phyloP scores from a whole-genome alignment of 768 basidiomycete genomes.

The Tylopilus cervinicoccineus region DNA sequence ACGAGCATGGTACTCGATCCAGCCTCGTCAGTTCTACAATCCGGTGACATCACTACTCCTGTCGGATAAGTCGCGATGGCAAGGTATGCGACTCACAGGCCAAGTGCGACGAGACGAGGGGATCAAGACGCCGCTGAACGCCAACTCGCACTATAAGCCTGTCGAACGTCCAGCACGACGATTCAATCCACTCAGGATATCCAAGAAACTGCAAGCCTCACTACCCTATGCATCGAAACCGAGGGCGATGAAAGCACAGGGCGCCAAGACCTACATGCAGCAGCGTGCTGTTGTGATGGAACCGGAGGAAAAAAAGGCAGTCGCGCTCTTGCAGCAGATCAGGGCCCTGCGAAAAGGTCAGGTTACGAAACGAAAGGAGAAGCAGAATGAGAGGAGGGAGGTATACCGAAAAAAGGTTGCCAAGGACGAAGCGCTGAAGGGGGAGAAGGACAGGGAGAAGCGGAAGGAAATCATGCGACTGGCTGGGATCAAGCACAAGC shows the following conservation, averaged over 20 bases:
- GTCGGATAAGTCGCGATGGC: conserved; percentile 78
- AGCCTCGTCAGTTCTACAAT: conserved; percentile 95
- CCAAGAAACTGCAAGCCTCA: conserved; percentile 85
- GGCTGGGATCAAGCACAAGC: conserved; percentile 68
- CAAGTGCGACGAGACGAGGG: conserved; percentile 85
- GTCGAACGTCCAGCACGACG: conserved; percentile 76
- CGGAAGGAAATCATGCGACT: conserved; percentile 72
- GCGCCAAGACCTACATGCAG: conserved; percentile 80
- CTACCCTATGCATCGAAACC: conserved; percentile 94
- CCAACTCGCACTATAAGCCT: conserved; percentile 86
- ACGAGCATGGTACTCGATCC: conserved; percentile 93
- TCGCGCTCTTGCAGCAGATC: conserved; percentile 91
- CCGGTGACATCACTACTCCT: conserved; percentile 90
- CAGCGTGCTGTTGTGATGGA: conserved; percentile 94
- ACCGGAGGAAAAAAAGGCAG: conserved; percentile 90
- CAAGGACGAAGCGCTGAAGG: conserved; percentile 58
- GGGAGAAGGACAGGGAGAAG: conserved; percentile 71
- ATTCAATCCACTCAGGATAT: conserved; percentile 87
- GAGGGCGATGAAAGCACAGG: conserved; percentile 72
- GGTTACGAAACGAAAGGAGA: conserved; percentile 70
- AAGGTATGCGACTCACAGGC: conserved; percentile 94
- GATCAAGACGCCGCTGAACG: conserved; percentile 71
- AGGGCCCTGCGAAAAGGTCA: conserved; percentile 89
- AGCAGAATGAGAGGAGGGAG: conserved; percentile 76
- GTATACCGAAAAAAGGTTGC: conserved; percentile 68